Evolutionary conservation across 2,329 filamentous ascomycete species (phyloP).

Genomic region (Phoma sp.): DNA sequence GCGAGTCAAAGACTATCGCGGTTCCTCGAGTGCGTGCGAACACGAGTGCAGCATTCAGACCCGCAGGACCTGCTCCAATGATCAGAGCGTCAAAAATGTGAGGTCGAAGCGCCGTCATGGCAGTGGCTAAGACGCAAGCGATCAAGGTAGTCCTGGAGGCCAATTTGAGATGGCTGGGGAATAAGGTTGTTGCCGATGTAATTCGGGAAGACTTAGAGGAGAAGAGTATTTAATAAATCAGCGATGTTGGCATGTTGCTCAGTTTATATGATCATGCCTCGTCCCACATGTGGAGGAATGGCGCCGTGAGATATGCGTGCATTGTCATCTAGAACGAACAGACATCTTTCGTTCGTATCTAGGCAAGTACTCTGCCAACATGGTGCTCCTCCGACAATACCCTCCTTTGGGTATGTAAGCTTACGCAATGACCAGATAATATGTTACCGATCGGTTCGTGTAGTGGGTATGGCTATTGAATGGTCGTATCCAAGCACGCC

Average conservation of each 20-base stretch:
- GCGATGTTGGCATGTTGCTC: too few relatives aligned
- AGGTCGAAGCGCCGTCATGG: slow-evolving; percentile 25
- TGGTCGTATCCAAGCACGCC: neutral
- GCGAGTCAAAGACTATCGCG: slow-evolving; percentile 54
- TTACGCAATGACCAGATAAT: neutral
- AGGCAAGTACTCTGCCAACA: neutral
- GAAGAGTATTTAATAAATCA: too few relatives aligned
- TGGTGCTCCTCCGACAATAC: neutral
- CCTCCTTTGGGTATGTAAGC: neutral
- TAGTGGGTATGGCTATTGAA: neutral
- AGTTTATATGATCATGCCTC: neutral
- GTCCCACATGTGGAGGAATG: neutral
- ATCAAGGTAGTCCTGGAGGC: neutral
- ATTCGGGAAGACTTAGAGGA: neutral
- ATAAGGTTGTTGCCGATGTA: neutral
- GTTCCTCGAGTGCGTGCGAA: slow-evolving; percentile 51
- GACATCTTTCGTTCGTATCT: too few relatives aligned
- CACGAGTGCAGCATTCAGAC: slow-evolving; percentile 51
- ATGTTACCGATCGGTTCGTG: neutral
- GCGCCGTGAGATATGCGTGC: neutral
- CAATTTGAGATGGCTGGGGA: neutral
- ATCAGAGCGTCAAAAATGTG: slow-evolving; percentile 40
- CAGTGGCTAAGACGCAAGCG: neutral
- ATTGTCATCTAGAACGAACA: neutral
- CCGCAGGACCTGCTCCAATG: slow-evolving; percentile 55